These are phyloP conservation scores for Arabis alpina DNA, from an alignment of 345 rosid genomes.

Conservation along the genomic window DNA sequence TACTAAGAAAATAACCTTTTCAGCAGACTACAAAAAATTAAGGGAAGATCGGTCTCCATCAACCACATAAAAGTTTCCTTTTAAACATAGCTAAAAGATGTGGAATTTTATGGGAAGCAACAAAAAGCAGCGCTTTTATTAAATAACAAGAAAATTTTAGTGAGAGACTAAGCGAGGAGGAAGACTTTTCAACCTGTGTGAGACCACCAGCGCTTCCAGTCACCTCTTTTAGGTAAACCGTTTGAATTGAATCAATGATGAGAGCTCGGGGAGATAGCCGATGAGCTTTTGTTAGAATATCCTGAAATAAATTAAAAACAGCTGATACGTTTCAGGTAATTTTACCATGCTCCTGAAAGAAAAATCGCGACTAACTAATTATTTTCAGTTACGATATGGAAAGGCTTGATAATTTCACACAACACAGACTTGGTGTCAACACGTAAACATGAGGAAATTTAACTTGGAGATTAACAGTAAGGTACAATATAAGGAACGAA, in stretches of 20 bases:
- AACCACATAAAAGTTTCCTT: not conserved
- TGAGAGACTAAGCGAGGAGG: not conserved
- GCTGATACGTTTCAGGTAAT: not conserved
- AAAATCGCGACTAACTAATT: not conserved
- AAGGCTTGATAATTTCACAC: conserved; percentile 16
- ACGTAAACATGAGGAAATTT: not conserved
- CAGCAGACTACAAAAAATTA: not conserved
- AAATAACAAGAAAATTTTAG: not conserved
- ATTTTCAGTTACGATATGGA: conserved; percentile 11
- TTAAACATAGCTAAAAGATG: not conserved
- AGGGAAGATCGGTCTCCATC: not conserved
- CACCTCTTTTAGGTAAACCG: conserved; percentile 76
- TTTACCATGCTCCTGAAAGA: not conserved
- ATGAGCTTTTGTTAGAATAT: conserved; percentile 67
- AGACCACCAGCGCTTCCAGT: conserved; percentile 91
- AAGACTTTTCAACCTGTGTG: conserved; percentile 60
- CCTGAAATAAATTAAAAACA: conserved; percentile 52
- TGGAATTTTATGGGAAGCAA: conserved; percentile 11
- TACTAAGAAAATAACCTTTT: conserved; percentile 10
- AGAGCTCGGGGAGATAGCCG: conserved; percentile 72
- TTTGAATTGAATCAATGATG: conserved; percentile 90
- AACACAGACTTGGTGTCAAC: conserved; percentile 5
- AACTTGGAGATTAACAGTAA: conserved; percentile 1
- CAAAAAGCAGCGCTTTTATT: conserved; percentile 27
- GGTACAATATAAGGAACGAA: not conserved